Evolutionary conservation across 2,329 filamentous ascomycete species (phyloP), one percentile per base, ranked within the genome.

Genomic region (Aureobasidium lini): DNA sequence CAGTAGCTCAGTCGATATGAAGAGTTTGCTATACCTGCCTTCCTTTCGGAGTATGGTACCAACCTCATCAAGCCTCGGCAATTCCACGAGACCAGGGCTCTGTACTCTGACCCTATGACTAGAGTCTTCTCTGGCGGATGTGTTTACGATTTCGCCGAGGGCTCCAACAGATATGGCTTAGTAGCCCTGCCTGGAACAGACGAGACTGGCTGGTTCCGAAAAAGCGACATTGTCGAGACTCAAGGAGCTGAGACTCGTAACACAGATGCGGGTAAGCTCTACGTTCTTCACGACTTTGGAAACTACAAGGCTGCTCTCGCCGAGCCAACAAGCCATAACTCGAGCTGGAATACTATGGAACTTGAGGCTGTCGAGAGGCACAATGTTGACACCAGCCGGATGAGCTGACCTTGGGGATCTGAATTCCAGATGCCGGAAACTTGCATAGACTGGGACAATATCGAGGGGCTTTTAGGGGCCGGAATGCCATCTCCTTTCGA

Each of bases 91-190:
- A 63, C 58, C 23, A 52, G 31, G 34, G 50, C 39, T 2, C 46
- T 64, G 2, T 62, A 56, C 40, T 61, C 62, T 7, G 48, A 44
- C 5, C 18, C 32, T 2, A 64, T 64, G 61, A 50, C 44, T 8
- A 28, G 29, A 18, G 53, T 61, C 6, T 62, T 64, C 34, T 64
- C 63, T 29, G 63, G 63, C 29, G 60, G 63, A 2, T 64, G 63
- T 28, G 46, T 61, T 1, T 64, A 64, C 23, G 43, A 64, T n/a
- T 49, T 64, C 8, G 58, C 32, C 18, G 47, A 61, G 6, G 28
- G 11, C 13, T 7, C 16, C 1, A 63, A 62, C 42, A 3, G 3
- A 5, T 64, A 61, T 29, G 62, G 63, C n/a, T 50, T 64, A 8
- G 59, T 48, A 16, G 32, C 16, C 9, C 29, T 57, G 60, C 43